Conservation (phyloP, 257 asterid species). For the Solanum tacnaense region DNA sequence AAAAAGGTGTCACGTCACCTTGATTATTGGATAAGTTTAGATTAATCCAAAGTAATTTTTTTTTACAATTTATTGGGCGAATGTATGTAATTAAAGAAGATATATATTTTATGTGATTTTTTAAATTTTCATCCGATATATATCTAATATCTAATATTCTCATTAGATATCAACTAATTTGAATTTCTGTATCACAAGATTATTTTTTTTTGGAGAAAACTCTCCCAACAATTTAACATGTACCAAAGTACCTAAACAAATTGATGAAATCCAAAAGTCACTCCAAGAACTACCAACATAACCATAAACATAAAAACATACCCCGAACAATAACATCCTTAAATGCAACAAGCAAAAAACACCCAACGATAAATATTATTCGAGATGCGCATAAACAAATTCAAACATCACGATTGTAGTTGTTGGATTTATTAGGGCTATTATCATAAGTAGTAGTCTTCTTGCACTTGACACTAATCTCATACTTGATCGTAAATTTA, state of each 20-base stretch:
- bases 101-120: too few species aligned
- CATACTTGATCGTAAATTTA: too few species aligned
- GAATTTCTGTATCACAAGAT: too few species aligned
- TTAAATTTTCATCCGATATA: not conserved
- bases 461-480: too few species aligned
- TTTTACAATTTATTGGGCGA: not conserved
- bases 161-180: too few species aligned
- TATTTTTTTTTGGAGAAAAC: too few species aligned
- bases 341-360: not conserved
- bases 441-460: too few species aligned
- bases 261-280: not conserved
- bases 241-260: not conserved
- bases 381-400: not conserved
- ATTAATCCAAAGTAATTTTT: not conserved
- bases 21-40: not conserved
- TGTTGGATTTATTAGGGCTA: too few species aligned
- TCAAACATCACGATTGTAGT: not conserved
- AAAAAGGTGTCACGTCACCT: not conserved
- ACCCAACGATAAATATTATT: not conserved
- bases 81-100: not conserved
- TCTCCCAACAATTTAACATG: not conserved
- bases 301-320: too few species aligned
- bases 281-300: not conserved
- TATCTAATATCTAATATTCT: too few species aligned
- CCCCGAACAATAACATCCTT: not conserved